Base-by-base conservation (phyloP, 2,329 filamentous ascomycete genomes). In the Claviceps fusiformis region DNA sequence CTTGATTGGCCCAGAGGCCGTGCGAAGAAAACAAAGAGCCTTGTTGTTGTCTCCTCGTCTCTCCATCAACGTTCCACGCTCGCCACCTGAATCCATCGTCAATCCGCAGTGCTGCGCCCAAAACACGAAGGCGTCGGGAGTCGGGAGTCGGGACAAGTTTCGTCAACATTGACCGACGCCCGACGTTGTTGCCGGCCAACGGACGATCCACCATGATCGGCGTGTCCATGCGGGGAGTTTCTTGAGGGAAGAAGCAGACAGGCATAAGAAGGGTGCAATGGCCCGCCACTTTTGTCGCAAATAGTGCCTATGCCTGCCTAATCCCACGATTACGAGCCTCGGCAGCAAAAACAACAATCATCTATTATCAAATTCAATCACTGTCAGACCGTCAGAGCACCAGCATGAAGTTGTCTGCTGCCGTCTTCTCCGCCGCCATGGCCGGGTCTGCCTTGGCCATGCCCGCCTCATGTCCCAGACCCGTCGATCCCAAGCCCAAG, bases 391-490 rank as follows among this genome's bases (percentile, higher is more conserved):
- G 1, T 24, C 24, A 24, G 24, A 24, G 2, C 24, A 3, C 3
- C 24, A 68, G 68, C 45, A 68, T 68, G 66, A 65, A 67, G 61
- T 55, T 65, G 59, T 62, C 61, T 33, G 35, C 63, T 55, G 56
- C 62, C 57, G 45, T 64, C 48, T 59, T 60, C 55, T 59, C 62
- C 55, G 59, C 64, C 58, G 47, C 62, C 51, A 59, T 62, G 52
- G 59, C 61, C 27, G 62, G 64, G 60, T 54, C 66, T 55, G 62
- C 60, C 58, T 53, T 64, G n/a, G 64, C 65, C 52, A 59, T 60
- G 29, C 62, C 64, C 54, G 56, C 44, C 13, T 10, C n/a, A 11
- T 37, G 35, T 37, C 35, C 35, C 41, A 39, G 41, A 11, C n/a
- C 35, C 37, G 61, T 29, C 13, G 19, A n/a, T 5, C 45, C 45